Evolutionary conservation across 164 flowering plant species (phyloP).

Genomic region (Sextonia rubra): DNA sequence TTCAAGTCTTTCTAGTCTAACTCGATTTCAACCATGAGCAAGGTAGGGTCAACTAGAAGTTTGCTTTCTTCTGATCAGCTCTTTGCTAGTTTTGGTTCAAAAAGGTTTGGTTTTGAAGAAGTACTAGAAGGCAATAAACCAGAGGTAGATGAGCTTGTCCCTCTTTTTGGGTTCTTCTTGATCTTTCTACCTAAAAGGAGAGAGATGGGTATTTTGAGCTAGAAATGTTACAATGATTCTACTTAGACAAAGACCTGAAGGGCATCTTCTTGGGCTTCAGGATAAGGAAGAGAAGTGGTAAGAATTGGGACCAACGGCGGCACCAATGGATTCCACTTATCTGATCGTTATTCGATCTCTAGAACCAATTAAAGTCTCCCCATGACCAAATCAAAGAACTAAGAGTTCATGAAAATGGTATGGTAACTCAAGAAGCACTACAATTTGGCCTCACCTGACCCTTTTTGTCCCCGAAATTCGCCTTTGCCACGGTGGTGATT

Average conservation of each 20-base stretch:
- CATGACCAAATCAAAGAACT: too few relatives aligned
- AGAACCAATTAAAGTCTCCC: too few relatives aligned
- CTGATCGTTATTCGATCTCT: background rate
- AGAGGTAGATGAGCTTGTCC: background rate
- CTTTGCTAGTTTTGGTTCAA: background rate
- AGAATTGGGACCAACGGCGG: background rate
- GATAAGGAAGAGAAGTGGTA: conserved; percentile 14
- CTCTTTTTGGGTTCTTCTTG: conserved; percentile 1
- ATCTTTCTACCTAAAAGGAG: background rate
- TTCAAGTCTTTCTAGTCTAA: too few relatives aligned
- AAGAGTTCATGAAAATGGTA: background rate
- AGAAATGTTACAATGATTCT: conserved; percentile 17
- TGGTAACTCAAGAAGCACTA: background rate
- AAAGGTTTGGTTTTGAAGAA: background rate
- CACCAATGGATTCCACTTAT: background rate
- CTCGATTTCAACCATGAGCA: too few relatives aligned
- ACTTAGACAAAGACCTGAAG: conserved; percentile 16
- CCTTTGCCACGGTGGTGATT: background rate
- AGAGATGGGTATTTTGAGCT: conserved; percentile 11
- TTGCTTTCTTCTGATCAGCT: background rate
- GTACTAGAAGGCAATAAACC: background rate
- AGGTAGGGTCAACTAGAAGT: background rate
- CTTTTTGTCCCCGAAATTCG: background rate
- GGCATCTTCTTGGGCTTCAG: conserved; percentile 21
- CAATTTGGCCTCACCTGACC: background rate